A percentile compares a stretch with the other conserved stretches of the same genome.
Evolutionary conservation across 768 basidiomycete genomes (phyloP).

Genomic region (Lactarius evosmus): DNA sequence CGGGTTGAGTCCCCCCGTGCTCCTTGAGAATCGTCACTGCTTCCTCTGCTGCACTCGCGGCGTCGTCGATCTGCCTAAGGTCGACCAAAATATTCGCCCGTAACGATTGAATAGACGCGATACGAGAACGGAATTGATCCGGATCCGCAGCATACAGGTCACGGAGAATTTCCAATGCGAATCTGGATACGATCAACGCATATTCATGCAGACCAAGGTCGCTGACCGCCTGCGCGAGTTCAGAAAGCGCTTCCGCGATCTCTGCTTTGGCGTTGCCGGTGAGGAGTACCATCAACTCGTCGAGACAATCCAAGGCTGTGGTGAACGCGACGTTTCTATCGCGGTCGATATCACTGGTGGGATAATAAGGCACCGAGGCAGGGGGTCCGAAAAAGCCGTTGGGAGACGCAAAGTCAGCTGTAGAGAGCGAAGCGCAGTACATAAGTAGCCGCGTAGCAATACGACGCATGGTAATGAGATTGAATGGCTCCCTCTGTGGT

Average conservation of each 20-base stretch:
- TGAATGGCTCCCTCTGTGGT: slow-evolving; percentile 3
- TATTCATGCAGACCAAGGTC: slow-evolving; percentile 13
- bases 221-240: slow-evolving; percentile 19
- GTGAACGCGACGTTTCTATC: slow-evolving; percentile 8
- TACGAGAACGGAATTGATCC: not conserved
- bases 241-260: not conserved
- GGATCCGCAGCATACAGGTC: not conserved
- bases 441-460: slow-evolving; percentile 15
- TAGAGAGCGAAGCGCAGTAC: slow-evolving; percentile 11
- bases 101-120: slow-evolving; percentile 9
- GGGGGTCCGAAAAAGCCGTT: slow-evolving; percentile 11
- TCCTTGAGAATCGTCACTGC: slow-evolving; percentile 9
- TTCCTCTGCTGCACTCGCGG: not conserved
- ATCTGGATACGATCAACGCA: slow-evolving; percentile 6
- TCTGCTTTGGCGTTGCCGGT: not conserved
- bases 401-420: slow-evolving; percentile 13
- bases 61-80: slow-evolving; percentile 11
- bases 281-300: not conserved
- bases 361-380: slow-evolving; percentile 7
- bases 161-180: slow-evolving; percentile 1
- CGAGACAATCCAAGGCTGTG: slow-evolving; percentile 8
- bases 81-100: slow-evolving; percentile 14
- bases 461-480: slow-evolving; percentile 1
- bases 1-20: not conserved
- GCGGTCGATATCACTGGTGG: slow-evolving; percentile 6